A percentile compares a stretch with the other conserved stretches of the same genome.
These are phyloP conservation scores for Trypanosoma conorhini DNA, from an alignment of 208 protist species.

Conservation along the genomic window DNA sequence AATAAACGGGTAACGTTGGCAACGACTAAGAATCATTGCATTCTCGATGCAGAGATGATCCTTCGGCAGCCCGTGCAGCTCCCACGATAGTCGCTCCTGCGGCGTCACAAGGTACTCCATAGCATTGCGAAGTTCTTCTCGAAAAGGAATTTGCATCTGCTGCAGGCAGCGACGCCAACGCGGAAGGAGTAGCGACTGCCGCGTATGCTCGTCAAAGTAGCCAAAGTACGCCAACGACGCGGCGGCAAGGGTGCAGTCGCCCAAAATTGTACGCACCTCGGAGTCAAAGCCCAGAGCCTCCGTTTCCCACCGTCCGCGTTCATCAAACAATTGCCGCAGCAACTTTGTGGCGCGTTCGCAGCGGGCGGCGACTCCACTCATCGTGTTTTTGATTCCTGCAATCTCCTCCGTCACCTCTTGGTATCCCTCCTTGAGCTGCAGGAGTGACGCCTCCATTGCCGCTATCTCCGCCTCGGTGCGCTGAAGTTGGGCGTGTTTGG, in stretches of 20 bases:
- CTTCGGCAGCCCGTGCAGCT: slow-evolving; percentile 92
- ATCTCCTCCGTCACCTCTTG: slow-evolving; percentile 93
- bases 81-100: slow-evolving; percentile 95
- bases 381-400: slow-evolving; percentile 90
- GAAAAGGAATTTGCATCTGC: slow-evolving; percentile 62
- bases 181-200: slow-evolving; percentile 80
- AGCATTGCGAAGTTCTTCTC: slow-evolving; percentile 67
- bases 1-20: slow-evolving; percentile 96
- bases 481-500: slow-evolving; percentile 55
- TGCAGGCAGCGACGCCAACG: slow-evolving; percentile 87
- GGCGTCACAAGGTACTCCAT: slow-evolving; percentile 94
- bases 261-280: slow-evolving; percentile 93
- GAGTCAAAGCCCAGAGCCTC: slow-evolving; percentile 85
- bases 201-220: slow-evolving; percentile 97
- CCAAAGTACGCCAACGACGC: slow-evolving; percentile 98
- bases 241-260: slow-evolving; percentile 95
- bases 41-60: slow-evolving; percentile 99
- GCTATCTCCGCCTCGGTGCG: slow-evolving; percentile 79
- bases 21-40: slow-evolving; percentile 96
- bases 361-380: slow-evolving; percentile 80
- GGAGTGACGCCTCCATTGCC: slow-evolving; percentile 86
- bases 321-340: slow-evolving; percentile 90
- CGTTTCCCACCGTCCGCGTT: slow-evolving; percentile 94
- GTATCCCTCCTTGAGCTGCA: slow-evolving; percentile 94
- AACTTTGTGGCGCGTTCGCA: slow-evolving; percentile 94